phyloP scores from a whole-genome alignment of 1,284 basidiomycete species.

The Tylopilus sp. region DNA sequence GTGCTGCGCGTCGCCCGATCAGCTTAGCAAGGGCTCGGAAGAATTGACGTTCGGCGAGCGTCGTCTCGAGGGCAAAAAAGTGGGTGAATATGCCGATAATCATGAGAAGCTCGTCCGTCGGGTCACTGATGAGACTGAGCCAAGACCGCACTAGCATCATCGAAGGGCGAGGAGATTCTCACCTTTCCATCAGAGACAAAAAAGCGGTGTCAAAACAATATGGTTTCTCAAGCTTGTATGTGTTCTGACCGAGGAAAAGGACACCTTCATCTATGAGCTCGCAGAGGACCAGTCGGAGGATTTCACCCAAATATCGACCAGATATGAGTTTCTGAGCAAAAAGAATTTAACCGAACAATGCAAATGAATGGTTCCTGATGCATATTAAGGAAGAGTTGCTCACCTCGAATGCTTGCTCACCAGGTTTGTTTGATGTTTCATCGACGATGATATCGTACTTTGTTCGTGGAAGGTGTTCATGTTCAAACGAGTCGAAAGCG shows the following conservation, averaged over 20 bases:
- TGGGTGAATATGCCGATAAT: constrained; percentile 95
- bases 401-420: constrained; percentile 90
- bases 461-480: constrained; percentile 91
- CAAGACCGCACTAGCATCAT: not conserved
- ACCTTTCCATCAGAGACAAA: constrained; percentile 94
- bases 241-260: constrained; percentile 96
- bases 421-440: constrained; percentile 92
- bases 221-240: constrained; percentile 93
- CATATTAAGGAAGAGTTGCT: constrained; percentile 1
- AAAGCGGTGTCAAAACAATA: constrained; percentile 97
- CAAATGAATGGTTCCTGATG: not conserved
- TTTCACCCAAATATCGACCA: constrained; percentile 95
- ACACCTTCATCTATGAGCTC: constrained; percentile 97
- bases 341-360: not conserved
- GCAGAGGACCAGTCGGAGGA: constrained; percentile 88
- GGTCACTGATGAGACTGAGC: constrained; percentile 57
- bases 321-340: constrained; percentile 88
- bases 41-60: constrained; percentile 90
- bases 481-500: constrained; percentile 95
- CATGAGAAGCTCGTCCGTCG: constrained; percentile 96
- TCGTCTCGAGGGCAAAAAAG: constrained; percentile 93
- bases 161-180: constrained; percentile 12
- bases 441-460: constrained; percentile 95
- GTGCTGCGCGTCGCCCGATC: constrained; percentile 85
- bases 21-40: constrained; percentile 89